These are phyloP conservation scores for Colletotrichum gigasporum DNA, from an alignment of 2,329 filamentous ascomycete genomes.

Conservation along the genomic window DNA sequence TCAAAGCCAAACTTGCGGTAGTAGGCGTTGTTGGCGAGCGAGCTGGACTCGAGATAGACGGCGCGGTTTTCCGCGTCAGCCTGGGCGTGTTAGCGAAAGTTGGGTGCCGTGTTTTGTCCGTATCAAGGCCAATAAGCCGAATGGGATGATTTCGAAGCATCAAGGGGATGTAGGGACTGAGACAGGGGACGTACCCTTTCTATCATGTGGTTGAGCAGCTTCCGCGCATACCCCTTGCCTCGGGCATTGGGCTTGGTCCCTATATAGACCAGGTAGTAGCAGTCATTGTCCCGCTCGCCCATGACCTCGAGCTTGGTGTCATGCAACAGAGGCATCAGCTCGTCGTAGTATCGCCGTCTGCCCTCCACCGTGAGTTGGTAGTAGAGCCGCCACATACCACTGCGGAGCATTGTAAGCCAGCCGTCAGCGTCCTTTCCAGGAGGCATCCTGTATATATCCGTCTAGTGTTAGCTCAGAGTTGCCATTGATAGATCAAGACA, in stretches of 20 bases:
- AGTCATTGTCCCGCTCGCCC: slow-evolving; percentile 71
- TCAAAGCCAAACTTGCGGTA: slow-evolving; percentile 82
- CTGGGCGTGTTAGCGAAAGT: slow-evolving; percentile 42
- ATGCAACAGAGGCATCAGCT: slow-evolving; percentile 80
- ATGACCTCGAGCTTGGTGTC: slow-evolving; percentile 76
- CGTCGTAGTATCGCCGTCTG: slow-evolving; percentile 77
- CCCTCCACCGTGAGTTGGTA: slow-evolving; percentile 80
- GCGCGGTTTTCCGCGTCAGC: slow-evolving; percentile 74
- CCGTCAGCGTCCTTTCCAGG: slow-evolving; percentile 79
- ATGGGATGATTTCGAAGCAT: not conserved
- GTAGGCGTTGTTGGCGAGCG: slow-evolving; percentile 72
- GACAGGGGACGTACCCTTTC: slow-evolving; percentile 57
- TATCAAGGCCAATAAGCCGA: not conserved
- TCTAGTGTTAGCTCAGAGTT: slow-evolving; percentile 25
- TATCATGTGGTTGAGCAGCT: slow-evolving; percentile 77
- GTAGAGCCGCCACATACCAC: slow-evolving; percentile 80
- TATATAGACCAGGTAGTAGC: slow-evolving; percentile 86
- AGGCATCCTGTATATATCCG: slow-evolving; percentile 68
- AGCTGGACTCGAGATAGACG: slow-evolving; percentile 84
- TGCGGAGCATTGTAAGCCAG: slow-evolving; percentile 75
- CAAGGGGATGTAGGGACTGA: not conserved
- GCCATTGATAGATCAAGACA: not conserved
- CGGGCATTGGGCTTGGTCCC: slow-evolving; percentile 77
- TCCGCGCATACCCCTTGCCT: slow-evolving; percentile 77
- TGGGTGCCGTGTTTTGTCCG: not conserved